Percentiles rank a stretch among this genome's conserved stretches.
phyloP scores from a whole-genome alignment of 805 yeast species.

The Kodamaea neixiangensis region DNA sequence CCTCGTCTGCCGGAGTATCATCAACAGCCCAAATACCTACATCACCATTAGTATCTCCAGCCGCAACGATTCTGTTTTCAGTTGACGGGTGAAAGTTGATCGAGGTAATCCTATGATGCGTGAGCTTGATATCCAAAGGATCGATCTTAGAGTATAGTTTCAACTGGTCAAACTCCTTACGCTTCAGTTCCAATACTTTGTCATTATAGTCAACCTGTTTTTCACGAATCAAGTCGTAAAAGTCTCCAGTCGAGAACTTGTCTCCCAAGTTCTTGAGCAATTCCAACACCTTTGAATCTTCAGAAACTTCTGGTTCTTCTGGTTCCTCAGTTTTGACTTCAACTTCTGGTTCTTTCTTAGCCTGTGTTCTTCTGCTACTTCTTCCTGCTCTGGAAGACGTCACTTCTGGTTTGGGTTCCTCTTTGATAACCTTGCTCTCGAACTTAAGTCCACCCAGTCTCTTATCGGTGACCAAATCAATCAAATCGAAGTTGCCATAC shows the following conservation, averaged over 20 bases:
- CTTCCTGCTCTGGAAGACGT: neutral
- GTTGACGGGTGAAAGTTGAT: constrained; percentile 75
- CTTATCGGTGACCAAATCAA: constrained; percentile 54
- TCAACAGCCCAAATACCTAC: constrained; percentile 87
- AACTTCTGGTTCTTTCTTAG: constrained; percentile 6
- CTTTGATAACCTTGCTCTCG: constrained; percentile 30
- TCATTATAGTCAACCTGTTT: constrained; percentile 25
- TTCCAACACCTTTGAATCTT: constrained; percentile 27
- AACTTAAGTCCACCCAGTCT: constrained; percentile 36
- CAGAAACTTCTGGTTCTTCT: constrained; percentile 17
- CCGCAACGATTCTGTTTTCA: constrained; percentile 64
- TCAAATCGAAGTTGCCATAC: constrained; percentile 62
- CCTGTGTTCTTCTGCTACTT: neutral
- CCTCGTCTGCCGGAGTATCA: constrained; percentile 28
- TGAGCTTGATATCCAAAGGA: constrained; percentile 70
- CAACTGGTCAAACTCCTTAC: constrained; percentile 57
- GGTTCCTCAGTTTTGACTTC: constrained; percentile 12
- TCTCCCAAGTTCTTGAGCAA: constrained; percentile 45
- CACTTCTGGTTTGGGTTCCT: constrained; percentile 19
- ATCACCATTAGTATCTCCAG: constrained; percentile 88
- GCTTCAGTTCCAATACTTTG: constrained; percentile 45
- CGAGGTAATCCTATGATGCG: constrained; percentile 71
- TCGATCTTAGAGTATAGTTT: constrained; percentile 56
- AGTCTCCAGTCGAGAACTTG: constrained; percentile 68
- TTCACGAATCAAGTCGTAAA: constrained; percentile 53